These are phyloP conservation scores for Penicillium vulpinum DNA, from an alignment of 2,329 filamentous ascomycete genomes.

Conservation along the genomic window DNA sequence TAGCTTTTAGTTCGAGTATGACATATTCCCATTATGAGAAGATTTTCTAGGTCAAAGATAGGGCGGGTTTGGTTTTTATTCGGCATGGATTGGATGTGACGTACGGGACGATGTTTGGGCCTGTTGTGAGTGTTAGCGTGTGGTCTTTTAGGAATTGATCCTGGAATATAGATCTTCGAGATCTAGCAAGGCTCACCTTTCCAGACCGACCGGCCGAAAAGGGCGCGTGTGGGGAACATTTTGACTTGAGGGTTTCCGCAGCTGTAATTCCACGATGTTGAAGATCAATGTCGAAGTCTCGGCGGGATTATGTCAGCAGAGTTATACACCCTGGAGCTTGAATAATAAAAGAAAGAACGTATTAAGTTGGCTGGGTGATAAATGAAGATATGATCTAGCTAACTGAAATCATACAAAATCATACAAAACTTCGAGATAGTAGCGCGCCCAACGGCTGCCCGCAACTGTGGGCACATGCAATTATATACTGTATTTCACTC, in stretches of 20 bases:
- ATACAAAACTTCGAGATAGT: neutral
- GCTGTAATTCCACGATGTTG: conserved; percentile 18
- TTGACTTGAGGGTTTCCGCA: conserved; percentile 25
- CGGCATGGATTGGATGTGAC: conserved; percentile 31
- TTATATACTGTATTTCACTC: conserved; percentile 8
- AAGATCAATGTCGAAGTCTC: conserved; percentile 15
- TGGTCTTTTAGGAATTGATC: neutral
- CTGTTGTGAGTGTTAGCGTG: conserved; percentile 41
- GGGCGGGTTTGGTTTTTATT: neutral
- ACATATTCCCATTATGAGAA: neutral
- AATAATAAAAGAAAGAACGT: neutral
- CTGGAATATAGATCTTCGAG: too few relatives aligned
- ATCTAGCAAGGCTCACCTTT: conserved; percentile 62
- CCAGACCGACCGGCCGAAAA: conserved; percentile 79
- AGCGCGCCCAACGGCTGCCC: conserved; percentile 23
- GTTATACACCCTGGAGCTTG: neutral
- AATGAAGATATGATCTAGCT: neutral
- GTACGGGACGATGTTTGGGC: conserved; percentile 71
- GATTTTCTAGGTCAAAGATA: neutral
- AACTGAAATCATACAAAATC: neutral
- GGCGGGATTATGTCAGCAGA: conserved; percentile 13
- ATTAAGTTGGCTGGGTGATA: neutral
- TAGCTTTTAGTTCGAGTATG: neutral
- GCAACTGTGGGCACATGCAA: conserved; percentile 23
- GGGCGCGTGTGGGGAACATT: conserved; percentile 69